Conservation (phyloP, 2,329 filamentous ascomycete species). For the Laburnicola sp. region DNA sequence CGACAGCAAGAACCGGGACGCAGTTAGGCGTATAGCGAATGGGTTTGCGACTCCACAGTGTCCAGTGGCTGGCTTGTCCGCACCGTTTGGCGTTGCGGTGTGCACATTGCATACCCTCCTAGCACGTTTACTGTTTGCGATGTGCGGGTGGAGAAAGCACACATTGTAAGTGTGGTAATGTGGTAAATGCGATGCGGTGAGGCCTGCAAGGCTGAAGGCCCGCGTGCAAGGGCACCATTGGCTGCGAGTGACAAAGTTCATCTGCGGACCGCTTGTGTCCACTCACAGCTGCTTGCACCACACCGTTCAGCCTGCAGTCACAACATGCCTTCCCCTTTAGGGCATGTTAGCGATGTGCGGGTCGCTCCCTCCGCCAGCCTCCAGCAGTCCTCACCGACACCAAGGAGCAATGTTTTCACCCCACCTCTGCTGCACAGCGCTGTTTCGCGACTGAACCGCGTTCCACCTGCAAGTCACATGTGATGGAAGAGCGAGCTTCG, state of each 20-base stretch:
- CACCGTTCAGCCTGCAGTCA: not conserved
- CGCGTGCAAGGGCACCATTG: not conserved
- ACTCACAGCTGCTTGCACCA: not conserved
- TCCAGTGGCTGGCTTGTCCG: not conserved
- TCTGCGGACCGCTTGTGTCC: slow-evolving; percentile 4
- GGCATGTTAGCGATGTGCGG: slow-evolving; percentile 3
- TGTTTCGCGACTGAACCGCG: not conserved
- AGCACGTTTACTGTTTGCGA: slow-evolving; percentile 2
- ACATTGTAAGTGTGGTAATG: too few relatives aligned
- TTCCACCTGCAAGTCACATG: slow-evolving; percentile 1
- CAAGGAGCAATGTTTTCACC: slow-evolving; percentile 3
- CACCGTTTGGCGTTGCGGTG: not conserved
- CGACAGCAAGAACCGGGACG: too few relatives aligned
- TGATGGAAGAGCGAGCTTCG: not conserved
- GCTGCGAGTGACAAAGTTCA: slow-evolving; percentile 3
- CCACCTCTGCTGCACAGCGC: slow-evolving; percentile 9
- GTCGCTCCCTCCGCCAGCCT: not conserved
- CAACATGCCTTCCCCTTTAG: slow-evolving; percentile 7
- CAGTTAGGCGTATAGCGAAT: not conserved
- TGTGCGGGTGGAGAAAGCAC: not conserved
- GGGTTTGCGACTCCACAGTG: not conserved
- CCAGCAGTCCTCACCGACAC: slow-evolving; percentile 6
- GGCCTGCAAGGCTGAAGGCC: slow-evolving; percentile 1
- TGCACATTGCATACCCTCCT: not conserved
- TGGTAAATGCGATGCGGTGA: slow-evolving; percentile 7